Base-by-base conservation (phyloP, 2,329 filamentous ascomycete genomes). In the Ophiocordyceps unilateralis region DNA sequence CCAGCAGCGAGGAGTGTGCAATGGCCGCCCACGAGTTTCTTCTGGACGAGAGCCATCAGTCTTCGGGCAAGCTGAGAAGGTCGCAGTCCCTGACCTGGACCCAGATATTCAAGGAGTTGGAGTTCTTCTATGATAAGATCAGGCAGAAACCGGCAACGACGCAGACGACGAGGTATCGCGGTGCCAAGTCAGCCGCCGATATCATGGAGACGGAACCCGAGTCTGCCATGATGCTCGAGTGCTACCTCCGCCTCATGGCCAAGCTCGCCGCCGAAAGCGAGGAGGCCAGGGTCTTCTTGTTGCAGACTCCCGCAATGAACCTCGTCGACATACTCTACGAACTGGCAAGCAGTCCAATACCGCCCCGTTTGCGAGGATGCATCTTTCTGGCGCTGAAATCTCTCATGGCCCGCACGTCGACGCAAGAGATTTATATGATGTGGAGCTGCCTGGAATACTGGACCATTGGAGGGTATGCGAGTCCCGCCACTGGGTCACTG, bases 191-290 rank as follows among this genome's bases (percentile, higher is more conserved):
- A 39, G 66, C 74, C 38, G 67, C 67, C 17, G 78, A 82, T 39
- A 72, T 81, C 46, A 78, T 85, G 46, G 87, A 93, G 57, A 70
- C 72, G 23, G 89, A 95, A 56, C 84, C 87, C 4, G 93, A 98
- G 59, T 93, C 85, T 36, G 80, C 82, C n/a, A 83, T 94, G 62
- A 95, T 98, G 85, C 70, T 98, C 23, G 87, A 95, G 56, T 89
- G 86, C 51, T 96, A 96, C 57, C 69, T 98, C 42, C 78, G 89
- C 24, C 71, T 98, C 5, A 83, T 94, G 52, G 77, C 85, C 4
- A 86, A 93, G 58, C 67, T 98, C 10, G 80, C 81, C 47, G 70
- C 73, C 20, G 78, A 89, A 55, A 94, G 85, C 54, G 68, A 73
- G 45, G 66, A 69, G 19, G 82, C 86, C 1, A 74, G 89, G 41